phyloP scores from a whole-genome alignment of 2,329 filamentous ascomycete species.

The Talaromyces amestolkiae region DNA sequence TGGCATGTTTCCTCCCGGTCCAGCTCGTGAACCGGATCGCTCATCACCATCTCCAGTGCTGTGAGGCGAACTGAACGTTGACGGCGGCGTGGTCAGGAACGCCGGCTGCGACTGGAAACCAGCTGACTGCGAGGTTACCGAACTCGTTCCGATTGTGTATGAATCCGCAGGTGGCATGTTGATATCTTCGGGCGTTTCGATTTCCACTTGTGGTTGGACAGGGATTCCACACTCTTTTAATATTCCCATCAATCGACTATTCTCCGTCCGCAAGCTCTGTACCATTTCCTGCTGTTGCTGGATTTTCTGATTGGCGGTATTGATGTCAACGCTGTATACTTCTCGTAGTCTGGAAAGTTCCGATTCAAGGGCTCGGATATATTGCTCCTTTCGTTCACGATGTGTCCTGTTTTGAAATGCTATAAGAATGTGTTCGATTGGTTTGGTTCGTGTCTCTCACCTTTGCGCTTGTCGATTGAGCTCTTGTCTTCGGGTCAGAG shows the following conservation, averaged over 20 bases:
- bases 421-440: constrained; percentile 18
- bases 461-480: constrained; percentile 93
- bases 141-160: constrained; percentile 32
- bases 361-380: constrained; percentile 90
- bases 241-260: constrained; percentile 67
- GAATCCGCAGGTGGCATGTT: constrained; percentile 6
- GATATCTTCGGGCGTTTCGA: constrained; percentile 36
- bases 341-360: constrained; percentile 88
- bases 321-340: constrained; percentile 63
- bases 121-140: constrained; percentile 32
- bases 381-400: constrained; percentile 92
- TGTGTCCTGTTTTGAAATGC: constrained; percentile 67
- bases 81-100: constrained; percentile 35
- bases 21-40: constrained; percentile 27
- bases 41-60: constrained; percentile 33
- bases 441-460: constrained; percentile 49
- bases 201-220: constrained; percentile 45
- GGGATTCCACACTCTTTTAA: constrained; percentile 59
- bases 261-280: constrained; percentile 74
- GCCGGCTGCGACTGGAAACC: constrained; percentile 21
- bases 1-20: constrained; percentile 18
- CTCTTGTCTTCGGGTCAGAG: constrained; percentile 86
- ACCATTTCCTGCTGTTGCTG: constrained; percentile 71
- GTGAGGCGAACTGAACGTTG: constrained; percentile 28
- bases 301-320: constrained; percentile 47